Evolutionary conservation across 192 early-diverging fungal species (phyloP).

Genomic region (Chytriomyces sp.): DNA sequence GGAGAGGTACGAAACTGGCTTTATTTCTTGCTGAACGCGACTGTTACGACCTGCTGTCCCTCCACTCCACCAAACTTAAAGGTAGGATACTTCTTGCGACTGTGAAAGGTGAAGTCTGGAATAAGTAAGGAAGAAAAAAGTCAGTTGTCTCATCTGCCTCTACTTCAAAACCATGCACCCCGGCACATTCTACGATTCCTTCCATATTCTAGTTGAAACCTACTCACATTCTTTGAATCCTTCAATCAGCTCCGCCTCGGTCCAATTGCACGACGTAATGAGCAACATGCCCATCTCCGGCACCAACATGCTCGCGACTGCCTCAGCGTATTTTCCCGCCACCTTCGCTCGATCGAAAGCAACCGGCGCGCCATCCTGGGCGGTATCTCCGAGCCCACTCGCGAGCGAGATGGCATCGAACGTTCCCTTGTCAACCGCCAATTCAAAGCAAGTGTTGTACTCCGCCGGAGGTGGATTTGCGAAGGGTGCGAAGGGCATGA

Average conservation of each 20-base stretch:
- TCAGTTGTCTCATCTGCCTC: not conserved
- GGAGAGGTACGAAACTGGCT: no score
- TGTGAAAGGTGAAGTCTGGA: conserved; percentile 62
- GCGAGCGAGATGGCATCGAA: conserved; percentile 88
- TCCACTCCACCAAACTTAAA: conserved; percentile 87
- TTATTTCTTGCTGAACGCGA: conserved; percentile 70
- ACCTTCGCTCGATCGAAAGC: conserved; percentile 11
- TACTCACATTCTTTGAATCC: conserved; percentile 60
- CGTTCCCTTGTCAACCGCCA: conserved; percentile 89
- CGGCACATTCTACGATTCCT: no score
- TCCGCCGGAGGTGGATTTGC: conserved; percentile 6
- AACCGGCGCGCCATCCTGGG: conserved; percentile 21
- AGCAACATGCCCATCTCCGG: conserved; percentile 73
- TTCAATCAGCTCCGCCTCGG: conserved; percentile 77
- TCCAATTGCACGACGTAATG: conserved; percentile 96
- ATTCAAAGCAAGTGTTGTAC: conserved; percentile 35
- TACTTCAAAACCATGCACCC: no score
- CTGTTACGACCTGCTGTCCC: conserved; percentile 86
- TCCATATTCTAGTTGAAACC: no score
- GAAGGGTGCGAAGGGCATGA: conserved; percentile 26
- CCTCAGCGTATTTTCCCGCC: conserved; percentile 51
- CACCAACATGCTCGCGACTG: conserved; percentile 65
- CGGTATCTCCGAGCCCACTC: conserved; percentile 23
- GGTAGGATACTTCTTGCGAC: conserved; percentile 77
- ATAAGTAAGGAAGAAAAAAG: not conserved